A percentile compares a stretch with the other conserved stretches of the same genome.
Evolutionary conservation across 108 stramenopile species (phyloP).

Genomic region (Thalassiosira profunda): DNA sequence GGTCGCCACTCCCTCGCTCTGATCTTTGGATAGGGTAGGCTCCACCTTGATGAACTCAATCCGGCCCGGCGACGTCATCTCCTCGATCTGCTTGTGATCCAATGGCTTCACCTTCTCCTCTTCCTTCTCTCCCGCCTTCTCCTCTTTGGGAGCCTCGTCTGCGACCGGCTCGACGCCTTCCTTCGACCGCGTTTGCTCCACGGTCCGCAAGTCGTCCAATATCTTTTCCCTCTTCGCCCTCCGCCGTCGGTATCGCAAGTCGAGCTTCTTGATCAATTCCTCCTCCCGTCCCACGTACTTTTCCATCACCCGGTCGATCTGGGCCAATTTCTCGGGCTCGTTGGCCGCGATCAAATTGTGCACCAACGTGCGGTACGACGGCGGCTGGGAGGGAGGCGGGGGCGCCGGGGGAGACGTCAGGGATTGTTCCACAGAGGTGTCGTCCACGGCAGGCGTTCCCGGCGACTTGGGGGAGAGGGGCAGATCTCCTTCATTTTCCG

Average conservation of each 20-base stretch:
- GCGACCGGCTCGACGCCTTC: too few species aligned
- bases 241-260: conserved; percentile 36
- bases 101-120: neutral
- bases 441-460: neutral
- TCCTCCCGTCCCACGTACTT: conserved; percentile 52
- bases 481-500: too few species aligned
- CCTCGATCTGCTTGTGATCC: neutral
- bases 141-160: too few species aligned
- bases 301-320: conserved; percentile 44
- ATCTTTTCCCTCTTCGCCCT: conserved; percentile 5
- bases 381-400: conserved; percentile 22
- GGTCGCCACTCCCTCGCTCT: too few species aligned
- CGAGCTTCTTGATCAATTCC: conserved; percentile 49
- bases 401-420: neutral
- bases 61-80: neutral
- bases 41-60: conserved; percentile 10
- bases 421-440: neutral
- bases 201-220: neutral
- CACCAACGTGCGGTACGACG: conserved; percentile 37
- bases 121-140: neutral
- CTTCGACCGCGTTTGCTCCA: too few species aligned
- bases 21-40: neutral
- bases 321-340: conserved; percentile 44
- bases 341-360: conserved; percentile 24
- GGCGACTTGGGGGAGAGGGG: too few species aligned